These are phyloP conservation scores for Erucastrum elatum DNA, from an alignment of 345 rosid species.

Conservation along the genomic window DNA sequence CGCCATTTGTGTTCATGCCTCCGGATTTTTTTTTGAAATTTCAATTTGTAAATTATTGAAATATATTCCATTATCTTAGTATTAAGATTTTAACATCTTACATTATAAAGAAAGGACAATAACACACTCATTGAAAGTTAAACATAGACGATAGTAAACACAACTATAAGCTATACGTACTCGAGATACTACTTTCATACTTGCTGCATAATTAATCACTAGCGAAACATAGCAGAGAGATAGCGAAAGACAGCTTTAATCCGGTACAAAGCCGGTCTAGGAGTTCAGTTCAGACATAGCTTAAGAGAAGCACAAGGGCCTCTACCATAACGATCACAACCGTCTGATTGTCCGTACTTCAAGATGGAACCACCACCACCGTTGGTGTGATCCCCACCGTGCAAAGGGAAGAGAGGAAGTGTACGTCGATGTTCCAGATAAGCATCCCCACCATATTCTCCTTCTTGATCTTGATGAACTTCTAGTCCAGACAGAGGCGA, in stretches of 20 bases:
- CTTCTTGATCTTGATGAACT: slow-evolving; percentile 42
- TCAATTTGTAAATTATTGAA: not conserved
- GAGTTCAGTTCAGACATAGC: slow-evolving; percentile 67
- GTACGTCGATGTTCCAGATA: slow-evolving; percentile 58
- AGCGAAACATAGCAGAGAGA: slow-evolving; percentile 27
- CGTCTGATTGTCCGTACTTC: slow-evolving; percentile 36
- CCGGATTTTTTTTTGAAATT: not conserved
- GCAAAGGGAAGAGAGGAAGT: slow-evolving; percentile 89
- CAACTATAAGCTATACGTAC: not conserved
- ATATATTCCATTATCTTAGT: not conserved
- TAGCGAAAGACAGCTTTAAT: slow-evolving; percentile 9
- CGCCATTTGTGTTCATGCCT: not conserved
- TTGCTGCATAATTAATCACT: slow-evolving; percentile 22
- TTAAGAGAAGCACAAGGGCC: slow-evolving; percentile 63
- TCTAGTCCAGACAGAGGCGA: slow-evolving; percentile 34
- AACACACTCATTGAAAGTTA: not conserved
- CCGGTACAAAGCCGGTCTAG: slow-evolving; percentile 50
- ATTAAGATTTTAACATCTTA: not conserved
- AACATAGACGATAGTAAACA: slow-evolving; percentile 27
- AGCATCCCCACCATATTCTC: slow-evolving; percentile 37
- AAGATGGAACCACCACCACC: slow-evolving; percentile 32
- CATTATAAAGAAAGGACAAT: not conserved
- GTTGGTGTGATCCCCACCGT: slow-evolving; percentile 51
- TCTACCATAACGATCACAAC: slow-evolving; percentile 27
- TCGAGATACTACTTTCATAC: slow-evolving; percentile 9